These are phyloP conservation scores for Marasmius fiardii DNA, from an alignment of 1,284 basidiomycete genomes.

Conservation along the genomic window DNA sequence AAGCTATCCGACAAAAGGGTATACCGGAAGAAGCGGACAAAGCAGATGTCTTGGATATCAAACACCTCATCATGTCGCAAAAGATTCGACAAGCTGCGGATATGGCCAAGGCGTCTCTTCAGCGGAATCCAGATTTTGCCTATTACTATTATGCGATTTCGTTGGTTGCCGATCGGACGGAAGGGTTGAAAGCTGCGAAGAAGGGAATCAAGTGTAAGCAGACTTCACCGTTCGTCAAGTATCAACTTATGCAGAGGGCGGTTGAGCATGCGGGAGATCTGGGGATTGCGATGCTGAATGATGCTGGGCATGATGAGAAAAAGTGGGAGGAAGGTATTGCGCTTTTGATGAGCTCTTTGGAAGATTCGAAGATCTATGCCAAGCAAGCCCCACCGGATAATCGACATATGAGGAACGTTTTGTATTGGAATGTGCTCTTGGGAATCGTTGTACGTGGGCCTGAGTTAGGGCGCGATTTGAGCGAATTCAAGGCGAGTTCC, in stretches of 20 bases:
- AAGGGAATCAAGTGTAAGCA: slow-evolving; percentile 55
- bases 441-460: slow-evolving; percentile 45
- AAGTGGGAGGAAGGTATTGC: slow-evolving; percentile 41
- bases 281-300: slow-evolving; percentile 45
- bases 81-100: slow-evolving; percentile 41
- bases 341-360: slow-evolving; percentile 36
- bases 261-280: slow-evolving; percentile 55
- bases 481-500: slow-evolving; percentile 43
- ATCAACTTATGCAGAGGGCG: slow-evolving; percentile 53
- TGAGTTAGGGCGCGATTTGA: slow-evolving; percentile 43
- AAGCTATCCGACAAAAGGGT: slow-evolving; percentile 43
- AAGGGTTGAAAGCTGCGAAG: slow-evolving; percentile 40
- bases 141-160: slow-evolving; percentile 59
- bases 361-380: slow-evolving; percentile 55
- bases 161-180: slow-evolving; percentile 32
- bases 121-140: slow-evolving; percentile 49
- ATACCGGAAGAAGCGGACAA: slow-evolving; percentile 36
- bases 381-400: slow-evolving; percentile 56
- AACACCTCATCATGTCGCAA: slow-evolving; percentile 45
- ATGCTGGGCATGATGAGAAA: slow-evolving; percentile 30
- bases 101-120: slow-evolving; percentile 39
- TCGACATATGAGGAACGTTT: slow-evolving; percentile 50
- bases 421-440: slow-evolving; percentile 54
- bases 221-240: slow-evolving; percentile 44
- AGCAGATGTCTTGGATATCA: slow-evolving; percentile 61